Conservation (phyloP, 2,329 filamentous ascomycete genomes). For the Colletotrichum kahawae region DNA sequence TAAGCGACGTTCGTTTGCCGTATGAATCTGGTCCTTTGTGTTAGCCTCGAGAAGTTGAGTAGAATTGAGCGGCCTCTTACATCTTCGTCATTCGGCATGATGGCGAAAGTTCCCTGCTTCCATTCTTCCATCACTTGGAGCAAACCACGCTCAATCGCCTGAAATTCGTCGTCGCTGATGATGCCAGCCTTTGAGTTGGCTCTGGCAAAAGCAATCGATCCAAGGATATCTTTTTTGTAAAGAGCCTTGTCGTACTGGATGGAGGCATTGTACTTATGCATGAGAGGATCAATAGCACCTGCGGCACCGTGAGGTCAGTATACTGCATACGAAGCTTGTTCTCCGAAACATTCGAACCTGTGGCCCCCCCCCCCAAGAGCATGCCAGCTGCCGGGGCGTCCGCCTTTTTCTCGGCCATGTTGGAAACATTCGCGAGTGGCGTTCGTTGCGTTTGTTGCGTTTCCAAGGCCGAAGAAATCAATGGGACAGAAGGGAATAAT, state of each 20-base stretch:
- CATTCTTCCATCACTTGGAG: conserved; percentile 37
- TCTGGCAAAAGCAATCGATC: conserved; percentile 69
- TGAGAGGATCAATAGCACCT: conserved; percentile 23
- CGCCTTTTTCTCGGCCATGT: conserved; percentile 24
- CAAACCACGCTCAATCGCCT: conserved; percentile 66
- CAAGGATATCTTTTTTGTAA: conserved; percentile 69
- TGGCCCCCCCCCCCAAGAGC: conserved; percentile 39
- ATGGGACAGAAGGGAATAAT: neutral
- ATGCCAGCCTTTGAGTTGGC: conserved; percentile 67
- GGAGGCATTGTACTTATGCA: conserved; percentile 64
- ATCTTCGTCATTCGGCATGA: conserved; percentile 22
- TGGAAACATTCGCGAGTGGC: neutral
- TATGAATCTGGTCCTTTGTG: conserved; percentile 54
- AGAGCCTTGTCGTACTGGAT: conserved; percentile 69
- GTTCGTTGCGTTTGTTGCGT: neutral
- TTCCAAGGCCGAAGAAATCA: neutral
- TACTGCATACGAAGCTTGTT: neutral
- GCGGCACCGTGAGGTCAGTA: neutral
- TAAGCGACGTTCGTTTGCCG: conserved; percentile 60
- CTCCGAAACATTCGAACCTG: conserved; percentile 38
- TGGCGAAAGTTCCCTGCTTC: conserved; percentile 29
- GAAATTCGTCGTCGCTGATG: conserved; percentile 65
- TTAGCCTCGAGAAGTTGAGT: conserved; percentile 16
- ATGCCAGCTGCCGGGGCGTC: conserved; percentile 30
- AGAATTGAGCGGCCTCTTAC: conserved; percentile 13